phyloP scores from a whole-genome alignment of 2,329 filamentous ascomycete species.

The Cladophialophora bantiana region DNA sequence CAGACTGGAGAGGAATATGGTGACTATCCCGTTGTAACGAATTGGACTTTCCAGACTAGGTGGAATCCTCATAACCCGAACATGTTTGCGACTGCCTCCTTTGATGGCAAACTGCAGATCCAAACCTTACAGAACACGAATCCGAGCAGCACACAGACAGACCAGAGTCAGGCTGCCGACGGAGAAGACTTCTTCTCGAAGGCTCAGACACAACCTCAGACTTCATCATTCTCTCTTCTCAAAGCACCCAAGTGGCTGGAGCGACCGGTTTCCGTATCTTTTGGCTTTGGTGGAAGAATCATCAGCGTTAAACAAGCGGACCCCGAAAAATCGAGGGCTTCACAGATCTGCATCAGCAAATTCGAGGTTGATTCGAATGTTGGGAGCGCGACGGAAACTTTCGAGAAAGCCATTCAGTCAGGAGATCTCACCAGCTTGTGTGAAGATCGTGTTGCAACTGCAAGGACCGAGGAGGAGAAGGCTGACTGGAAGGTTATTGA shows the following conservation, averaged over 20 bases:
- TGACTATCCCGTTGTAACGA: constrained; percentile 96
- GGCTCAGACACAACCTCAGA: constrained; percentile 89
- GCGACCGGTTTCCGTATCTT: constrained; percentile 82
- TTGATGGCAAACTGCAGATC: constrained; percentile 93
- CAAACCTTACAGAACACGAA: constrained; percentile 96
- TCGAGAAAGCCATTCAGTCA: constrained; percentile 79
- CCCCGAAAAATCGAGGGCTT: constrained; percentile 69
- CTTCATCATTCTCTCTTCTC: constrained; percentile 82
- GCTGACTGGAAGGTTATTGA: constrained; percentile 95
- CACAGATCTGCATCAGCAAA: constrained; percentile 82
- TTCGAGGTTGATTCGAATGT: constrained; percentile 88
- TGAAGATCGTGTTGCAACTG: constrained; percentile 75
- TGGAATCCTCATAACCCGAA: constrained; percentile 95
- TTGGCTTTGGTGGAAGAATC: constrained; percentile 94
- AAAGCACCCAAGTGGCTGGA: constrained; percentile 92
- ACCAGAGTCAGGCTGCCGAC: constrained; percentile 73
- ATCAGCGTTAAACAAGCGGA: constrained; percentile 72
- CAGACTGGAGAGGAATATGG: constrained; percentile 86
- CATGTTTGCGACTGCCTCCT: constrained; percentile 91
- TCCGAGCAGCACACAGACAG: constrained; percentile 71
- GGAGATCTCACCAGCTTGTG: constrained; percentile 82
- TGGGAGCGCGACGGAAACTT: constrained; percentile 81
- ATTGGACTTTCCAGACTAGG: constrained; percentile 96
- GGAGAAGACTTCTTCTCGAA: constrained; percentile 97
- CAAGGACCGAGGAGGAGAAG: constrained; percentile 88